phyloP scores from a whole-genome alignment of 2,329 filamentous ascomycete genomes.

The Fusarium sp. region DNA sequence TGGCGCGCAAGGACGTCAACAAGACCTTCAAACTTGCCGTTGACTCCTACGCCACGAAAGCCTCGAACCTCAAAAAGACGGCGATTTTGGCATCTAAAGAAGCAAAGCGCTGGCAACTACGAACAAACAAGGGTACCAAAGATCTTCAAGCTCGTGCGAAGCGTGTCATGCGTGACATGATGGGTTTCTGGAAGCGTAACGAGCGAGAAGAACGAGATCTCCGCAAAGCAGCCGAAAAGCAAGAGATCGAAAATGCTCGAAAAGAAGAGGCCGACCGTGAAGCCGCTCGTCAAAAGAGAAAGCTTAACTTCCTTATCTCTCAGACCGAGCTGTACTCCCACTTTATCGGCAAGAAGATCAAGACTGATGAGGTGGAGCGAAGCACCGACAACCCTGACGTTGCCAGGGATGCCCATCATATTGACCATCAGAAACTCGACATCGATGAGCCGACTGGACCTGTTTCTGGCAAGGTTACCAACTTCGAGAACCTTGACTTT shows the following conservation, averaged over 20 bases:
- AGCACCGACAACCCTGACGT: constrained; percentile 87
- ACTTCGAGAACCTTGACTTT: constrained; percentile 95
- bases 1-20: constrained; percentile 91
- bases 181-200: constrained; percentile 99
- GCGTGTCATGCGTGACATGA: constrained; percentile 99
- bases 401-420: constrained; percentile 62
- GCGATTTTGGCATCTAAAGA: constrained; percentile 97
- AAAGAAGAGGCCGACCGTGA: constrained; percentile 98
- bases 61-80: constrained; percentile 98
- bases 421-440: constrained; percentile 60
- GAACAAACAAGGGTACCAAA: constrained; percentile 98
- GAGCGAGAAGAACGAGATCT: constrained; percentile 96
- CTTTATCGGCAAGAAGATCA: constrained; percentile 99
- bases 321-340: constrained; percentile 99
- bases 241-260: constrained; percentile 95
- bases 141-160: constrained; percentile 97
- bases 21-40: constrained; percentile 92
- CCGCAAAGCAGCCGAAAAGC: constrained; percentile 92
- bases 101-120: constrained; percentile 95
- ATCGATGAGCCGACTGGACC: constrained; percentile 67
- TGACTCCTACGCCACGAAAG: constrained; percentile 86
- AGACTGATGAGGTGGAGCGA: constrained; percentile 93
- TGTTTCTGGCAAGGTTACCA: constrained; percentile 80
- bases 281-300: constrained; percentile 96
- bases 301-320: constrained; percentile 99